Evolutionary conservation across 148 eudicot genomes (phyloP).

Genomic region (Nepenthes mirabilis): DNA sequence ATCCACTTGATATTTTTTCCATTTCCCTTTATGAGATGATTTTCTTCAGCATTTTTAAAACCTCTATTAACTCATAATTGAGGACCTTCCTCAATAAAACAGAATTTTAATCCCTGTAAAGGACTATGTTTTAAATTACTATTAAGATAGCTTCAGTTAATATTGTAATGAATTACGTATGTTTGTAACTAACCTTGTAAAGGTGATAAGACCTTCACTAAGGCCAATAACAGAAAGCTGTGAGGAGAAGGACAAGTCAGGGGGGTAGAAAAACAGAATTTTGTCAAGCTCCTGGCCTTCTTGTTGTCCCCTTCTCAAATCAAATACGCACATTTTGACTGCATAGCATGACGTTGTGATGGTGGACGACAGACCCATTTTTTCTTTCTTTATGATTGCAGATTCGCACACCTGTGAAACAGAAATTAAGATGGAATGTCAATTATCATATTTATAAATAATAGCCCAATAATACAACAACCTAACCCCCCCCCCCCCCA

Average conservation of each 20-base stretch:
- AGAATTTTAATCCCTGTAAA: too few species aligned
- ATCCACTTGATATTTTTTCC: too few species aligned
- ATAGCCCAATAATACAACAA: too few species aligned
- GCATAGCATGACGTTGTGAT: slow-evolving; percentile 33
- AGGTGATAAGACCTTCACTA: slow-evolving; percentile 91
- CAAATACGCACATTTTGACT: slow-evolving; percentile 77
- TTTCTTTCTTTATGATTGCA: slow-evolving; percentile 1
- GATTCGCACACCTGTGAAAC: slow-evolving; percentile 2
- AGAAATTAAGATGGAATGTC: slow-evolving; percentile 2
- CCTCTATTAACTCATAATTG: too few species aligned
- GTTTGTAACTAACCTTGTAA: slow-evolving; percentile 49
- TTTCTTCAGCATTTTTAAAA: too few species aligned
- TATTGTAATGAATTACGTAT: background rate
- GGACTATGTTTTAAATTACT: too few species aligned
- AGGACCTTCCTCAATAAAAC: too few species aligned
- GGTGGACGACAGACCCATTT: slow-evolving; percentile 61
- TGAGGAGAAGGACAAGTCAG: slow-evolving; percentile 52
- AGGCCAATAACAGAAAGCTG: slow-evolving; percentile 91
- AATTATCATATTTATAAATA: too few species aligned
- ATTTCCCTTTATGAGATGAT: too few species aligned
- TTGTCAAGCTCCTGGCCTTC: slow-evolving; percentile 92
- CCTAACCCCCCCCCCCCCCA: too few species aligned
- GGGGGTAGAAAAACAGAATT: slow-evolving; percentile 69
- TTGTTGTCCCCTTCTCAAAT: slow-evolving; percentile 71
- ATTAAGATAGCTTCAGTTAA: background rate